phyloP scores from a whole-genome alignment of 768 basidiomycete species.

The Cystobasidium onofrii region DNA sequence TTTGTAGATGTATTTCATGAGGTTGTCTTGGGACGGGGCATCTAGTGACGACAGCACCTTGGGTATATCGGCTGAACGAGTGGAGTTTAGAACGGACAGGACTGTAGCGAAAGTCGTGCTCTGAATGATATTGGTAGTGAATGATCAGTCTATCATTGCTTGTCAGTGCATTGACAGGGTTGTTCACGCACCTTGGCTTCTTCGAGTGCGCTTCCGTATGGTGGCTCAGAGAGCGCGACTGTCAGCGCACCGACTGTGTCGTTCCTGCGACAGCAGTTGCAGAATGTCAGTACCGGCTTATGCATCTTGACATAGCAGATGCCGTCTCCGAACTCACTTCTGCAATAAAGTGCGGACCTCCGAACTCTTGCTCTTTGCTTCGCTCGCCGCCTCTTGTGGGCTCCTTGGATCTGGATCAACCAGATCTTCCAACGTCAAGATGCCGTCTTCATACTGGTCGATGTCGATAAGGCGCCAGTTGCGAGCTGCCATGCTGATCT shows the following conservation, averaged over 20 bases:
- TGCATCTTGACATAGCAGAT: not conserved
- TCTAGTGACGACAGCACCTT: slow-evolving; percentile 61
- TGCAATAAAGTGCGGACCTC: slow-evolving; percentile 18
- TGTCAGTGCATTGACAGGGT: not conserved
- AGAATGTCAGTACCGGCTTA: not conserved
- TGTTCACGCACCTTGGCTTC: slow-evolving; percentile 8
- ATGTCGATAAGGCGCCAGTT: slow-evolving; percentile 29
- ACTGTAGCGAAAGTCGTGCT: slow-evolving; percentile 69
- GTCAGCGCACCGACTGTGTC: slow-evolving; percentile 18
- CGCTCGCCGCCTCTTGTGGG: slow-evolving; percentile 12
- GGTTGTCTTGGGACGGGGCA: slow-evolving; percentile 55
- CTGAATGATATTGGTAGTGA: slow-evolving; percentile 47
- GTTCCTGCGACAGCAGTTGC: not conserved
- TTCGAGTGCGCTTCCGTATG: slow-evolving; percentile 25
- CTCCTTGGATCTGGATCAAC: slow-evolving; percentile 29
- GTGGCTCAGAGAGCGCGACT: slow-evolving; percentile 22
- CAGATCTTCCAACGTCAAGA: slow-evolving; percentile 24
- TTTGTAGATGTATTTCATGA: slow-evolving; percentile 98
- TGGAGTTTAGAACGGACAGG: slow-evolving; percentile 83
- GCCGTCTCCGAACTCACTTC: not conserved
- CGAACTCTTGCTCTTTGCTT: slow-evolving; percentile 21
- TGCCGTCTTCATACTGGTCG: slow-evolving; percentile 19
- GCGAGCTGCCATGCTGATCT: slow-evolving; percentile 7
- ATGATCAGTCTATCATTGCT: not conserved
- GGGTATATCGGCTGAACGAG: slow-evolving; percentile 76